Conservation (phyloP, 495 filamentous ascomycete species). For the Neurospora tetraspora region DNA sequence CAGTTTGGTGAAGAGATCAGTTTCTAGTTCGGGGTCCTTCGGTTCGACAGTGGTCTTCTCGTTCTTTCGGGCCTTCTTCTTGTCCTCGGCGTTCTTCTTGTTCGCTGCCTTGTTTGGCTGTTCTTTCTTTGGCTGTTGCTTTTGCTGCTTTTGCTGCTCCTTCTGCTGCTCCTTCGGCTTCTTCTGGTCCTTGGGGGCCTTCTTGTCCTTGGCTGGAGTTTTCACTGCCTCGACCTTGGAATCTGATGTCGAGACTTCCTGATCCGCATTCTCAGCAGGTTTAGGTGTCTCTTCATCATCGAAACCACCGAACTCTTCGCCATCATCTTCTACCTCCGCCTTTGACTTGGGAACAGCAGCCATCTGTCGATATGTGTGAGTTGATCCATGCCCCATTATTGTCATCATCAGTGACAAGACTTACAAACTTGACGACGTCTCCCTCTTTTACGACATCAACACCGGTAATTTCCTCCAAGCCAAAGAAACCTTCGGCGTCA, state of each 20-base stretch:
- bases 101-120: constrained; percentile 10
- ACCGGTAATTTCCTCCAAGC: constrained; percentile 84
- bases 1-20: constrained; percentile 31
- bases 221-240: constrained; percentile 1
- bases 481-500: constrained; percentile 90
- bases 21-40: constrained; percentile 28
- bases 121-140: constrained; percentile 11
- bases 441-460: constrained; percentile 65
- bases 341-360: constrained; percentile 10
- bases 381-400: constrained; percentile 5
- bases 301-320: constrained; percentile 47
- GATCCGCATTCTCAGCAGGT: neutral
- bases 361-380: constrained; percentile 5
- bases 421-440: constrained; percentile 44
- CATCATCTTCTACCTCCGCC: constrained; percentile 10
- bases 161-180: constrained; percentile 12
- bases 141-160: constrained; percentile 19
- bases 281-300: constrained; percentile 23
- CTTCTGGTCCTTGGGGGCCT: constrained; percentile 1
- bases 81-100: constrained; percentile 19
- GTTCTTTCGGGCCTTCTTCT: constrained; percentile 7
- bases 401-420: constrained; percentile 11
- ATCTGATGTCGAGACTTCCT: neutral
- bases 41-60: constrained; percentile 9
- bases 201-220: constrained; percentile 5